Evolutionary conservation across 2,329 filamentous ascomycete genomes (phyloP), one percentile per base, ranked within the genome.

Genomic region (Fonsecaea multimorphosa): DNA sequence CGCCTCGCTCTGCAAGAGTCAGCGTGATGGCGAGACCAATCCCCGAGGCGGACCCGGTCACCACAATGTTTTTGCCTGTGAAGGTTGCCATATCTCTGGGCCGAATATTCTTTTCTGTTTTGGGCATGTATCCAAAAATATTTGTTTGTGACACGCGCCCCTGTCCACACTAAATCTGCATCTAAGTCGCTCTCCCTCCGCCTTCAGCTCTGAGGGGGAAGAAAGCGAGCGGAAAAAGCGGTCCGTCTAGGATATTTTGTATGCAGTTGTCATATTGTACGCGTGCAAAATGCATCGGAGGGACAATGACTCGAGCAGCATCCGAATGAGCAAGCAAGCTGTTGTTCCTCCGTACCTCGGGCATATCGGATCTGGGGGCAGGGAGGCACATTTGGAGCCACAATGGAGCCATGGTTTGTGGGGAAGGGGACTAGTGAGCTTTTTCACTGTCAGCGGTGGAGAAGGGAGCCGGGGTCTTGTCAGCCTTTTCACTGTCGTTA

Each of bases 41-140:
- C 31, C 86, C 86, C 86, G 65, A 65, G 53, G 86, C 89, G 64
- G 87, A 87, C 64, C 87, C 87, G 1, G 88, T 89, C 24, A 93
- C 81, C 66, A 93, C 88, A 73, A 92, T 86, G 32, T 64, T 67
- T 34, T 58, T 59, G 36, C 61, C 61, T 58, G 63, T 32, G 24
- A 64, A 64, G 31, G 31, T 32, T 16, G 60, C 56, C 65, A 66
- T 63, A n/a, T n/a, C n/a, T n/a, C n/a, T n/a, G n/a, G n/a, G n/a
- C n/a, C n/a, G n/a, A n/a, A n/a, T n/a, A n/a, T n/a, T n/a, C n/a
- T n/a, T n/a, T n/a, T n/a, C n/a, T n/a, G n/a, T n/a, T n/a, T n/a
- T n/a, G n/a, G n/a, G n/a, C n/a, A n/a, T n/a, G n/a, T n/a, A n/a
- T n/a, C n/a, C n/a, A n/a, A n/a, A n/a, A n/a, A n/a, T n/a, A n/a